Conservation (phyloP, 129 eudicot genomes). For the Artemisia argyi region DNA sequence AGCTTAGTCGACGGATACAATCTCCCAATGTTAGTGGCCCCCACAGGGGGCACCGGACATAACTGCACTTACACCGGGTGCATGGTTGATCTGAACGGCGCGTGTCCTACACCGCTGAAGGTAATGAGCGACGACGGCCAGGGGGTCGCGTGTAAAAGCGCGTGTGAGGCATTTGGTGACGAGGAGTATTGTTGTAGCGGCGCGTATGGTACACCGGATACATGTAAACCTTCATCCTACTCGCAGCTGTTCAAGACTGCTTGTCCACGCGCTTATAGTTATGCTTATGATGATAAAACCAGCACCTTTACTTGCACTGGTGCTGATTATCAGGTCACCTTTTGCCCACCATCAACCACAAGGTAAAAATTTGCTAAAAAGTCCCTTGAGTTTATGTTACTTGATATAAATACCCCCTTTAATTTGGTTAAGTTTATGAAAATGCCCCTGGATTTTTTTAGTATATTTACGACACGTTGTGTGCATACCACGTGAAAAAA, state of each 20-base stretch:
- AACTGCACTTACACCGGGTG: slow-evolving; percentile 80
- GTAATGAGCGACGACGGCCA: slow-evolving; percentile 53
- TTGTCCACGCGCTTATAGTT: slow-evolving; percentile 90
- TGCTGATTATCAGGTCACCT: slow-evolving; percentile 68
- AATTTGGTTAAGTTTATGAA: not conserved
- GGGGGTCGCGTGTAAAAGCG: slow-evolving; percentile 90
- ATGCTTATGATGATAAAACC: slow-evolving; percentile 79
- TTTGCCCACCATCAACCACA: slow-evolving; percentile 76
- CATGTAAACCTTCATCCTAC: slow-evolving; percentile 72
- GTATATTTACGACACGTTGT: not conserved
- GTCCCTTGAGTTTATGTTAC: no score
- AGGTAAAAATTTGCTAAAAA: slow-evolving; percentile 47
- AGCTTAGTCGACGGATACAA: slow-evolving; percentile 93
- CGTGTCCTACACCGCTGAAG: slow-evolving; percentile 72
- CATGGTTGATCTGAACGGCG: slow-evolving; percentile 67
- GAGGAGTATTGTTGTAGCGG: slow-evolving; percentile 86
- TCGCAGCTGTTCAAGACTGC: slow-evolving; percentile 69
- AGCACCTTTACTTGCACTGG: slow-evolving; percentile 89
- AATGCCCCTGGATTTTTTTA: not conserved
- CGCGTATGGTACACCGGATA: slow-evolving; percentile 66
- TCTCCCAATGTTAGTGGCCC: slow-evolving; percentile 76
- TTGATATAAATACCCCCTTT: slow-evolving; percentile 11
- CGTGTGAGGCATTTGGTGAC: slow-evolving; percentile 77
- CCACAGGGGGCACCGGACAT: slow-evolving; percentile 66
- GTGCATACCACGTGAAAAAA: not conserved